Percentiles rank a stretch among this genome's conserved stretches.
phyloP scores from a whole-genome alignment of 257 asterid genomes.

The Schizonepeta tenuifolia region DNA sequence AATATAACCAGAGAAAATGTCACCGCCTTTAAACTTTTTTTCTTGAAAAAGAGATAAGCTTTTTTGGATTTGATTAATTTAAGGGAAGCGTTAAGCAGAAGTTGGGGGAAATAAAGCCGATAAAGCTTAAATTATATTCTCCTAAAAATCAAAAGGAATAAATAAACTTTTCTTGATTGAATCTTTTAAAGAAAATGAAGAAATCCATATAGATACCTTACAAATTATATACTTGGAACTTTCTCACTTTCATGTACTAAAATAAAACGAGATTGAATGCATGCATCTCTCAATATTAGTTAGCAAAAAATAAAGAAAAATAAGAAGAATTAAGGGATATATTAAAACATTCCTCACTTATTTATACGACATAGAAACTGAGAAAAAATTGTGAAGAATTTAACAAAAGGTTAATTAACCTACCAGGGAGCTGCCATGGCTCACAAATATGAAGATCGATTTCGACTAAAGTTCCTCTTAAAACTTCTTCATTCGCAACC shows the following conservation, averaged over 20 bases:
- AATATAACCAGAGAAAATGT: not conserved
- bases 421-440: slow-evolving; percentile 99
- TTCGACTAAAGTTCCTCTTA: slow-evolving; percentile 61
- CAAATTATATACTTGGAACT: not conserved
- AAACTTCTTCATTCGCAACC: slow-evolving; percentile 53
- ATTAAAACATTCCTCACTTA: not conserved
- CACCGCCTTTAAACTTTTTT: not conserved
- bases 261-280: not conserved
- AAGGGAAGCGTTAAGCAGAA: not conserved
- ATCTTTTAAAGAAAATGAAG: not conserved
- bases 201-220: no score
- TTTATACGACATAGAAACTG: no score
- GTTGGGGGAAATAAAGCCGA: not conserved
- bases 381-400: not conserved
- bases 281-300: not conserved
- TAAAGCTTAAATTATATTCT: not conserved
- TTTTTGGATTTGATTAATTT: not conserved
- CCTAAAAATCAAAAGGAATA: not conserved
- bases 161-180: not conserved
- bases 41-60: not conserved
- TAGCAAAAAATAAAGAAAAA: not conserved
- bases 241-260: no score
- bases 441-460: slow-evolving; percentile 86
- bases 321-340: not conserved
- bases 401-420: not conserved